Evolutionary conservation across 176 grass and related monocot species (phyloP).

Genomic region (Thinopyrum elongatum): DNA sequence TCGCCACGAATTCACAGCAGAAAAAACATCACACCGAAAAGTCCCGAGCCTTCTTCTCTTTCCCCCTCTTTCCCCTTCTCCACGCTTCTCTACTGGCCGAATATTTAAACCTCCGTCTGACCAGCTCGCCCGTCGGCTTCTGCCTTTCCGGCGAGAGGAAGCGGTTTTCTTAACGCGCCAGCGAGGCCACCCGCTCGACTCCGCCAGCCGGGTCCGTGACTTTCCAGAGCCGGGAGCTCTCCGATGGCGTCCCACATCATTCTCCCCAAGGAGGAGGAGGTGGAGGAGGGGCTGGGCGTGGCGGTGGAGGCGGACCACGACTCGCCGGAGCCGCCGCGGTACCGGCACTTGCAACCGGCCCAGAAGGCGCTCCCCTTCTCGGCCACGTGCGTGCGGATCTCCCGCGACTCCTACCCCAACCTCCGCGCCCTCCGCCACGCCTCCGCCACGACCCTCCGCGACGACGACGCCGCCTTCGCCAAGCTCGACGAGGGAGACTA

Average conservation of each 20-base stretch:
- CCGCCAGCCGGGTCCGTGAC: not conserved
- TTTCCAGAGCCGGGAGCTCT: not conserved
- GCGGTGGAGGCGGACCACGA: conserved; percentile 43
- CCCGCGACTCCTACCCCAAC: conserved; percentile 85
- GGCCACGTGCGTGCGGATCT: conserved; percentile 78
- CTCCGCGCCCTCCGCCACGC: conserved; percentile 61
- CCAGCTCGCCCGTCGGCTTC: not conserved
- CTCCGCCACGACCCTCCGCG: conserved; percentile 18
- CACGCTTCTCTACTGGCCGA: conserved; percentile 28
- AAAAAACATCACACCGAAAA: conserved; percentile 29
- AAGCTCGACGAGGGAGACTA: conserved; percentile 67
- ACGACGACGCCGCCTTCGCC: conserved; percentile 40
- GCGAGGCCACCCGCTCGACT: not conserved
- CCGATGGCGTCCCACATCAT: conserved; percentile 51
- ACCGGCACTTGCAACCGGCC: not conserved
- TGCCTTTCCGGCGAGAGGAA: not conserved
- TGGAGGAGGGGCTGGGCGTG: not conserved
- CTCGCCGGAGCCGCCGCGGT: conserved; percentile 30
- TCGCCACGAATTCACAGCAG: not conserved
- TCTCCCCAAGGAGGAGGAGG: conserved; percentile 49
- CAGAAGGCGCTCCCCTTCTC: conserved; percentile 58
- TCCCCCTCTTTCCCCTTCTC: conserved; percentile 36
- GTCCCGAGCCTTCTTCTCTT: not conserved
- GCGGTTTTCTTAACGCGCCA: not conserved
- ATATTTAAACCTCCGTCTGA: conserved; percentile 27